phyloP scores from a whole-genome alignment of 352 stramenopile genomes.

The Phytopythium kandeliae region DNA sequence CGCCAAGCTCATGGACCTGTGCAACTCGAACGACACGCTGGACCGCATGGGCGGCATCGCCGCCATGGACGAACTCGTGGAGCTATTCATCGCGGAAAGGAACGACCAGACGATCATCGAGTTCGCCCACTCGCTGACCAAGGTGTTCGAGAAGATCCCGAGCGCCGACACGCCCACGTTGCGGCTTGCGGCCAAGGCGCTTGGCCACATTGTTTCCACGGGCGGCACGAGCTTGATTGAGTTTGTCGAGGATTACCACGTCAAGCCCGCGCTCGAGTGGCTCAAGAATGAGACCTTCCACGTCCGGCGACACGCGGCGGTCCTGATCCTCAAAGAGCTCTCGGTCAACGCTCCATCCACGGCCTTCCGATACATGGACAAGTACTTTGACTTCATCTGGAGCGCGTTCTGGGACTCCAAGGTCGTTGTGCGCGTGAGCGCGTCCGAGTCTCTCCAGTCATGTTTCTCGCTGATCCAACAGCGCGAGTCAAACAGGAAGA shows the following conservation, averaged over 20 bases:
- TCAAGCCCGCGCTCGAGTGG: slow-evolving; percentile 83
- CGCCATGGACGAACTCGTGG: slow-evolving; percentile 86
- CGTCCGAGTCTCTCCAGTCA: slow-evolving; percentile 77
- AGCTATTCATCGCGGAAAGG: slow-evolving; percentile 84
- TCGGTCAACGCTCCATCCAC: slow-evolving; percentile 83
- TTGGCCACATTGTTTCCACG: slow-evolving; percentile 86
- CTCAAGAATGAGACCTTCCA: slow-evolving; percentile 89
- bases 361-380: slow-evolving; percentile 85
- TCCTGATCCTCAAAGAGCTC: slow-evolving; percentile 86
- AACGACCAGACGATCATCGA: slow-evolving; percentile 90
- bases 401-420: slow-evolving; percentile 85
- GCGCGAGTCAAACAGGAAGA: slow-evolving; percentile 84
- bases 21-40: slow-evolving; percentile 67
- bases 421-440: slow-evolving; percentile 70
- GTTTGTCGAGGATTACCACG: slow-evolving; percentile 87
- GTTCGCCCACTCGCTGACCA: slow-evolving; percentile 83
- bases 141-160: slow-evolving; percentile 86
- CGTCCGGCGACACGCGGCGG: slow-evolving; percentile 72
- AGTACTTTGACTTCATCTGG: slow-evolving; percentile 89
- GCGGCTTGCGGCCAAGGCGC: slow-evolving; percentile 64
- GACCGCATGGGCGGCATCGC: slow-evolving; percentile 84
- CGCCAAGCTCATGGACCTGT: slow-evolving; percentile 76
- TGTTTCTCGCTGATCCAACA: slow-evolving; percentile 86
- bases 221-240: slow-evolving; percentile 83
- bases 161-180: slow-evolving; percentile 66